These are phyloP conservation scores for Brassica hybrid DNA, from an alignment of 441 rosid species.

Conservation along the genomic window DNA sequence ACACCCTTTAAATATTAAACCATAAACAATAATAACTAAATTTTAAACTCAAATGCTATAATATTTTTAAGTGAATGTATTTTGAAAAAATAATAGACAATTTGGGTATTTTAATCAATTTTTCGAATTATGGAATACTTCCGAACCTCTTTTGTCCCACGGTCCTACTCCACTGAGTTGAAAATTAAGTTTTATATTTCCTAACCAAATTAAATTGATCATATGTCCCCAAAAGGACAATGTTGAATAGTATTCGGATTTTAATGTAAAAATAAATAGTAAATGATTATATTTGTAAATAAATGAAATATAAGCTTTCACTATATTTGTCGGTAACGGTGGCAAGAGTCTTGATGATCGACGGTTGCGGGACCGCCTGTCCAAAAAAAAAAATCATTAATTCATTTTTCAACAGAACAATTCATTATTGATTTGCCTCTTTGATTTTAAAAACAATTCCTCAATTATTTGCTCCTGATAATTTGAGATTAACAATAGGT, in stretches of 20 bases:
- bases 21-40: no score
- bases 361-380: slow-evolving; percentile 35
- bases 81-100: no score
- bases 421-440: background rate
- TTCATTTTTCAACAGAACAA: slow-evolving; percentile 3
- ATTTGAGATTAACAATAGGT: background rate
- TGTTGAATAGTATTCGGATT: no score
- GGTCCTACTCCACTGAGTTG: no score
- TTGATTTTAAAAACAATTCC: background rate
- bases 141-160: background rate
- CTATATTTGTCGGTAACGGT: slow-evolving; percentile 37
- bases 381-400: slow-evolving; percentile 24
- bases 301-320: slow-evolving; percentile 15
- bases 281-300: background rate
- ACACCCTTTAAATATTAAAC: no score
- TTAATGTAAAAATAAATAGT: background rate
- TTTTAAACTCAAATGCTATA: no score
- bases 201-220: no score
- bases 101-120: no score
- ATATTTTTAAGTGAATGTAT: no score
- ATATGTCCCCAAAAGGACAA: no score
- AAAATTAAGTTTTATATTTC: no score
- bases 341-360: slow-evolving; percentile 17
- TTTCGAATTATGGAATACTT: background rate
- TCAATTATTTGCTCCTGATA: background rate